Evolutionary conservation across 2,329 filamentous ascomycete genomes (phyloP), one percentile per base, ranked within the genome.

Genomic region (Alternaria brassicae): DNA sequence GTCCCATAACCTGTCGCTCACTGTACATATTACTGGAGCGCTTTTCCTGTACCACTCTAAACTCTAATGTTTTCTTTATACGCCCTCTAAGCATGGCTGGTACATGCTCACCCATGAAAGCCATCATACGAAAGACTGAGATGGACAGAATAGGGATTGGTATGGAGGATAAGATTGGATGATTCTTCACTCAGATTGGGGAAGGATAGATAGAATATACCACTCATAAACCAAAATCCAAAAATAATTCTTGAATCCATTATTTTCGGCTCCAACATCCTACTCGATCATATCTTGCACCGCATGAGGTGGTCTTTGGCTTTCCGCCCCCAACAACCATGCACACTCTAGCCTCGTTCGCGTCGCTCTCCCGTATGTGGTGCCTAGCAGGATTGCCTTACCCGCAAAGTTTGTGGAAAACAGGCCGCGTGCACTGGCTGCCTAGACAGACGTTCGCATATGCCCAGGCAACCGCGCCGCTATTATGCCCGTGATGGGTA

Each of bases 1-100:
- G 68, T 62, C 69, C 65, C 65, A 70, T 65, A 65, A 68, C 36
- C 28, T 13, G 27, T 36, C 56, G 56, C 50, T 58, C 56, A 49
- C 27, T 58, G 56, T 53, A 54, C 34, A 58, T 58, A 54, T n/a
- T 48, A 53, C 49, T 48, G 42, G 49, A 49, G 50, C 56, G n/a
- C 12, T 39, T 36, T 25, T 17, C 21, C 9, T 28, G 47, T 51
- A 42, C 12, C n/a, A 47, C 63, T 41, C 62, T 66, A 58, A 28
- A 36, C 52, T 39, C 51, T 63, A 52, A 39, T 40, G 42, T 47
- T 49, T 55, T 56, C 45, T 59, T 62, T 28, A 39, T 28, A 30
- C 32, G 17, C 32, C 39, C 52, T 61, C 45, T 57, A 50, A 55
- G 60, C 61, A 58, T 69, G 64, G 62, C 66, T 66, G 66, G 64